Conservation (phyloP, 495 filamentous ascomycete species). For the Tuber microsphaerosporum region DNA sequence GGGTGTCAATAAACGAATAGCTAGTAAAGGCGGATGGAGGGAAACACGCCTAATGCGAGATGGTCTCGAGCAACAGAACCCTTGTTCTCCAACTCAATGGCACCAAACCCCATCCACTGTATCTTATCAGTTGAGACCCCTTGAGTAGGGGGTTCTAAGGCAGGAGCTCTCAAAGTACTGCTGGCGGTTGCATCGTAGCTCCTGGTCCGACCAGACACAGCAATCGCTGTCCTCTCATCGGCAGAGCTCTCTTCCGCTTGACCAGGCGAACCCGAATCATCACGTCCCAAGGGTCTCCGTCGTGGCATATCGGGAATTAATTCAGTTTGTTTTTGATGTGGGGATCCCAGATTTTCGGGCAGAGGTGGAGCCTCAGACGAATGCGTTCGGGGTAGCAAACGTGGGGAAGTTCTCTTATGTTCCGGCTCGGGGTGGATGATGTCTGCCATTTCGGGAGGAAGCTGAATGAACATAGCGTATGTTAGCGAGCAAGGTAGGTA, state of each 20-base stretch:
- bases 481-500: neutral
- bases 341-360: neutral
- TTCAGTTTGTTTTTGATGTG: neutral
- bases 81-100: slow-evolving; percentile 90
- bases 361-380: neutral
- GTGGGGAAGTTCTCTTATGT: neutral
- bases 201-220: slow-evolving; percentile 18
- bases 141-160: slow-evolving; percentile 14
- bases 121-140: slow-evolving; percentile 16
- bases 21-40: neutral
- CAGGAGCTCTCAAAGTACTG: slow-evolving; percentile 1
- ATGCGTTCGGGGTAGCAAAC: neutral
- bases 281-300: neutral
- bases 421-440: neutral
- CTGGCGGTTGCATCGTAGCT: slow-evolving; percentile 26
- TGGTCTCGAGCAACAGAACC: slow-evolving; percentile 93
- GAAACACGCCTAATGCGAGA: slow-evolving; percentile 71
- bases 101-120: slow-evolving; percentile 57
- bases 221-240: slow-evolving; percentile 31
- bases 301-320: neutral
- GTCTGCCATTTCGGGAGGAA: neutral
- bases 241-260: slow-evolving; percentile 14
- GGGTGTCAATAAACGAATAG: slow-evolving; percentile 9
- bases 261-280: neutral
- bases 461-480: neutral